Conservation (phyloP, 2,329 filamentous ascomycete genomes). For the Beauveria brongniartii region DNA sequence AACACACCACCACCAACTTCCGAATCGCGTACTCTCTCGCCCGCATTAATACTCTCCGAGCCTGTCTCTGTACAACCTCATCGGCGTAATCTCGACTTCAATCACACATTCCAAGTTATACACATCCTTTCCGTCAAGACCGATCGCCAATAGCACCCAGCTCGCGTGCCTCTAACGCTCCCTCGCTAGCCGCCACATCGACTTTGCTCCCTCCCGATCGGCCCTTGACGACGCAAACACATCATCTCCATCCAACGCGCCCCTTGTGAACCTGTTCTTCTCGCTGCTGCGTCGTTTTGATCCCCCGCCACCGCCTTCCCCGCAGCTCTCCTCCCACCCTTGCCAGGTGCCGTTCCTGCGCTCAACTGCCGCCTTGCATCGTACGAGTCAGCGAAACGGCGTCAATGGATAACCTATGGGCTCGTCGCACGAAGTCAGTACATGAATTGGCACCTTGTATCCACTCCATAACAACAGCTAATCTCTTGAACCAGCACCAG, state of each 20-base stretch:
- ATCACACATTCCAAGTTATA: neutral
- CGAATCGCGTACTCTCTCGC: neutral
- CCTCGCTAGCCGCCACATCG: neutral
- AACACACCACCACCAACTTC: constrained; percentile 9
- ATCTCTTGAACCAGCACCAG: constrained; percentile 50
- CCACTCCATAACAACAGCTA: constrained; percentile 15
- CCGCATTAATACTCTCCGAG: neutral
- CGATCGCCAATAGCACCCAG: neutral
- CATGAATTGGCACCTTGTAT: neutral
- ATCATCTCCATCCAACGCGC: neutral
- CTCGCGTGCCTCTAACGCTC: constrained; percentile 8
- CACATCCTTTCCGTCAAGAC: neutral
- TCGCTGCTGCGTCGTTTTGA: neutral
- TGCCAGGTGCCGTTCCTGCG: constrained; percentile 11
- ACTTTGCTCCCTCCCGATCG: neutral
- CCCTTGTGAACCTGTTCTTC: neutral
- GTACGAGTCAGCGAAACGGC: constrained; percentile 19
- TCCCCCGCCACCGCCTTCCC: neutral
- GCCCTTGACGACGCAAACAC: neutral
- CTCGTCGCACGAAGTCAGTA: constrained; percentile 73
- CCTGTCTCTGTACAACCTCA: neutral
- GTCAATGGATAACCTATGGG: constrained; percentile 64
- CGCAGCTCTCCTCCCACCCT: constrained; percentile 1
- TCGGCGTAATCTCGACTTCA: neutral
- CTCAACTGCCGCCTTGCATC: constrained; percentile 10